phyloP scores from a whole-genome alignment of 2,329 filamentous ascomycete species.

The Trichoderma afroharzianum region DNA sequence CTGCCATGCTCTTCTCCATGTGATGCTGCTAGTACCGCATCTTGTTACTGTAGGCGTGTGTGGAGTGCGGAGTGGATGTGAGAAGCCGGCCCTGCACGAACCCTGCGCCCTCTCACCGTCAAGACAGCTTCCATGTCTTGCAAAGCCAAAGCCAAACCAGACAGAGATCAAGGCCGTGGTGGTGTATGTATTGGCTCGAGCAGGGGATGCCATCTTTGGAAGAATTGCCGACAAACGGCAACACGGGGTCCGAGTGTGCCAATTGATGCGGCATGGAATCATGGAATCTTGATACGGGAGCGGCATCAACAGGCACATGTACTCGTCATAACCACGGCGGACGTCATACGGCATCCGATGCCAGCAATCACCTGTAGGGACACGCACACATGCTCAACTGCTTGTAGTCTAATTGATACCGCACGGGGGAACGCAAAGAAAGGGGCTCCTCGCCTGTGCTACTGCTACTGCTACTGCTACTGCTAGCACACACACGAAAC shows the following conservation, averaged over 20 bases:
- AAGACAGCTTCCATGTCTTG: not conserved
- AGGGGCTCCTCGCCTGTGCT: not conserved
- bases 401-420: not conserved
- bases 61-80: not conserved
- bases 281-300: not conserved
- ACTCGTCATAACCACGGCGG: not conserved
- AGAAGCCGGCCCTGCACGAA: not conserved
- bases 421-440: not conserved
- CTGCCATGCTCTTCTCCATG: not conserved
- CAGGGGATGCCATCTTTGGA: not conserved
- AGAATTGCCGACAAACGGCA: not conserved
- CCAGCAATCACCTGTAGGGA: not conserved
- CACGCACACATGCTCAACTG: not conserved
- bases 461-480: not conserved
- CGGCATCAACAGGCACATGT: not conserved
- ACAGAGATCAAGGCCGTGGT: not conserved
- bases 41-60: not conserved
- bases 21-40: not conserved
- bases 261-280: not conserved
- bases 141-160: not conserved
- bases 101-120: slow-evolving; percentile 5
- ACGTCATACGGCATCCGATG: not conserved
- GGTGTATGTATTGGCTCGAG: not conserved
- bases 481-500: not conserved
- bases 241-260: not conserved